phyloP scores from a whole-genome alignment of 2,329 filamentous ascomycete species.

The Ciborinia camelliae region DNA sequence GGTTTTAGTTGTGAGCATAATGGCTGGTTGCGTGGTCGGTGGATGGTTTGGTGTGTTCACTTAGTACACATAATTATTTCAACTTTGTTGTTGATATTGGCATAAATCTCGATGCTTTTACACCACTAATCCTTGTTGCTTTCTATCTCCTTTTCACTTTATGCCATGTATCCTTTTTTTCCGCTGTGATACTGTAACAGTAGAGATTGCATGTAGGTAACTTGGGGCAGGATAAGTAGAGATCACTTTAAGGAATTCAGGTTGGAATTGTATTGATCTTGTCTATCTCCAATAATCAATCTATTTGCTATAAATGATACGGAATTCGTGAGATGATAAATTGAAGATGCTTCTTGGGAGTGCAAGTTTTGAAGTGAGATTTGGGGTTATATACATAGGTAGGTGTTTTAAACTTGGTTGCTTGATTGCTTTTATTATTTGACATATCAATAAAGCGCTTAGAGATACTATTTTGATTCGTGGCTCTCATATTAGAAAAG shows the following conservation, averaged over 20 bases:
- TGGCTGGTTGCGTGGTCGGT: not conserved
- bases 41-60: not conserved
- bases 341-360: not conserved
- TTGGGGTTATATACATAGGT: not conserved
- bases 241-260: too few species aligned
- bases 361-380: not conserved
- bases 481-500: too few species aligned
- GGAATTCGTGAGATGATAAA: not conserved
- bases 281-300: not conserved
- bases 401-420: not conserved
- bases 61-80: not conserved
- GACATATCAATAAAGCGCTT: too few species aligned
- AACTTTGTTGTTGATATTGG: not conserved
- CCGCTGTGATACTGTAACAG: not conserved
- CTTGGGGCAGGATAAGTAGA: not conserved
- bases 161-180: not conserved
- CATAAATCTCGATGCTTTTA: constrained; percentile 3
- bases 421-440: not conserved
- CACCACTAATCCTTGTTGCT: not conserved
- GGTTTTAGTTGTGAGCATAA: not conserved
- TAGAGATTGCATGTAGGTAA: too few species aligned
- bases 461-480: too few species aligned
- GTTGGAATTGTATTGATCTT: not conserved
- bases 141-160: not conserved
- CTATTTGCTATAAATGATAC: not conserved